Conservation (phyloP, 2,329 filamentous ascomycete species). For the Ceratocystiopsis minuta region DNA sequence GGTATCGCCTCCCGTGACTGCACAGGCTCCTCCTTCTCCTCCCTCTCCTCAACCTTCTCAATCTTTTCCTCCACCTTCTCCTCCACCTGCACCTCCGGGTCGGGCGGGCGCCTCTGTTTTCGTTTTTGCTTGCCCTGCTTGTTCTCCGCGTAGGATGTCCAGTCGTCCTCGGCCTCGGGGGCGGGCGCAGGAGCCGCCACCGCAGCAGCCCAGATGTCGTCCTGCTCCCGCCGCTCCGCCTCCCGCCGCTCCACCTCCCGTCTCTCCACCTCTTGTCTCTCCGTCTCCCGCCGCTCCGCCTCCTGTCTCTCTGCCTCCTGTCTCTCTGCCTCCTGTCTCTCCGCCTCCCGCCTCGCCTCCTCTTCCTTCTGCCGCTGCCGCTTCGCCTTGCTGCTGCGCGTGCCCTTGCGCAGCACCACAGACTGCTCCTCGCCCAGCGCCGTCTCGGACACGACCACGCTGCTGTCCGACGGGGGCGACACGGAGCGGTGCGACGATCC, state of each 20-base stretch:
- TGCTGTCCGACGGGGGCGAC: too few species aligned
- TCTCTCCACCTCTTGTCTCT: background rate
- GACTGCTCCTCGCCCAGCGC: conserved; percentile 7
- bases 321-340: too few species aligned
- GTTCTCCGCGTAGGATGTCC: conserved; percentile 12
- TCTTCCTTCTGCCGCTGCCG: conserved; percentile 1
- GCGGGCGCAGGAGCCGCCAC: background rate
- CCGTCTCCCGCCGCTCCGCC: too few species aligned
- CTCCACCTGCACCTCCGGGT: too few species aligned
- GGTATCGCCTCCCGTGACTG: background rate
- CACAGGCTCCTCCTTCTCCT: conserved; percentile 17
- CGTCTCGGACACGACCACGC: conserved; percentile 8
- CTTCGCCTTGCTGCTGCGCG: conserved; percentile 4
- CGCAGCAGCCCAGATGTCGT: too few species aligned
- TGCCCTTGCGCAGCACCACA: conserved; percentile 1
- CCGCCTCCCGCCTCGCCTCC: background rate
- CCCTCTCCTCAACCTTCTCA: conserved; percentile 5
- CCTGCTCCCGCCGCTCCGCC: too few species aligned
- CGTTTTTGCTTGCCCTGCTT: conserved; percentile 20
- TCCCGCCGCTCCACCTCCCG: background rate
- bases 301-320: background rate
- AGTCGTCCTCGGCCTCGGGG: conserved; percentile 3
- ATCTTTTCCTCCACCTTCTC: too few species aligned
- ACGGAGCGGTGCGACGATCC: background rate
- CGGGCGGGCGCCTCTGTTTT: conserved; percentile 11